A percentile compares a stretch with the other conserved stretches of the same genome.
phyloP scores from a whole-genome alignment of 1,284 basidiomycete species.

The Ceratobasidium sp. region DNA sequence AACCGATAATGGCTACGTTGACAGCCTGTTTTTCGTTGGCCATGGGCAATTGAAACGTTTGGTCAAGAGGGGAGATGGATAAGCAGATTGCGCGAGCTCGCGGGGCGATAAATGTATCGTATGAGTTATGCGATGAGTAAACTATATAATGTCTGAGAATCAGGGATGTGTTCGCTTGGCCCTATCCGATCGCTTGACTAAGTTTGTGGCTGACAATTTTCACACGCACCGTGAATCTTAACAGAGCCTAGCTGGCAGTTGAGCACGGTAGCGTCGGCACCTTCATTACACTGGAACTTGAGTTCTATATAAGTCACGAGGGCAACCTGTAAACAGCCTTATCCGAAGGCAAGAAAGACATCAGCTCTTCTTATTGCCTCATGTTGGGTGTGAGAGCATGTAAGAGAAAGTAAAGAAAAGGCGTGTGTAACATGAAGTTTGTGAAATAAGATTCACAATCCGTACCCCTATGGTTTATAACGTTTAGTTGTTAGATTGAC shows the following conservation, averaged over 20 bases:
- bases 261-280: background rate
- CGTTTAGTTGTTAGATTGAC: no score
- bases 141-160: no score
- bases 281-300: background rate
- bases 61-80: background rate
- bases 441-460: no score
- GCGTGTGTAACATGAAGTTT: no score
- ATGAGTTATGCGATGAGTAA: no score
- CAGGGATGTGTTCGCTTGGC: no score
- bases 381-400: no score
- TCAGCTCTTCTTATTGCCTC: no score
- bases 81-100: background rate
- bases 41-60: background rate
- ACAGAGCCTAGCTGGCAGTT: background rate
- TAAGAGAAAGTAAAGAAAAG: no score
- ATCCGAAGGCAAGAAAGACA: no score
- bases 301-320: background rate
- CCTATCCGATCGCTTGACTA: background rate
- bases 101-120: background rate
- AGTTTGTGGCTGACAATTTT: background rate
- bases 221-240: background rate
- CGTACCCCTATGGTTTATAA: no score
- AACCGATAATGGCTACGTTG: conserved; percentile 39
- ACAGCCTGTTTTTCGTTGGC: background rate
- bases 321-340: no score